Conservation (phyloP, 495 filamentous ascomycete genomes). For the Staphylotrichum tortipilum region DNA sequence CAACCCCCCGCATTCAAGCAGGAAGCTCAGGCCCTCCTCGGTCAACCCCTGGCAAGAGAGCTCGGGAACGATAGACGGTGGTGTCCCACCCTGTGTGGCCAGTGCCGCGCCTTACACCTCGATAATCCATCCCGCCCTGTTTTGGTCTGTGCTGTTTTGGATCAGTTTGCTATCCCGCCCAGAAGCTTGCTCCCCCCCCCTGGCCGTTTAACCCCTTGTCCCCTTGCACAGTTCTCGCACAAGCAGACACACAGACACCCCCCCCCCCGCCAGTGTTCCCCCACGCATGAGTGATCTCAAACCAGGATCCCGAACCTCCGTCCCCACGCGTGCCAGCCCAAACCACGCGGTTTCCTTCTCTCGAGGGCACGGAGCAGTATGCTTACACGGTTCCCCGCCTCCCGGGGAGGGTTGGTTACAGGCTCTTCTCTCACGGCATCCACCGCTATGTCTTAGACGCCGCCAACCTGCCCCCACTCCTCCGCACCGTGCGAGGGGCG, state of each 20-base stretch:
- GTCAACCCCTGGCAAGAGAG: neutral
- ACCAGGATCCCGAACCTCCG: constrained; percentile 3
- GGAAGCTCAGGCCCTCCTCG: constrained; percentile 15
- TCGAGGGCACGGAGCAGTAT: too few species aligned
- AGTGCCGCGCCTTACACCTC: constrained; percentile 23
- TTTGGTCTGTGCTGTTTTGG: neutral
- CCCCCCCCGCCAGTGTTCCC: constrained; percentile 8
- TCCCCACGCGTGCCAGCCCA: constrained; percentile 1
- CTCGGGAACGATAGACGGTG: neutral
- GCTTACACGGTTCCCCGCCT: neutral
- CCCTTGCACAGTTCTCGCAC: neutral
- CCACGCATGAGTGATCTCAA: constrained; percentile 18
- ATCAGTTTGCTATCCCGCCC: neutral
- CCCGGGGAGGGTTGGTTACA: constrained; percentile 22
- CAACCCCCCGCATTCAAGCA: constrained; percentile 22
- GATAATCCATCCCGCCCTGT: constrained; percentile 7
- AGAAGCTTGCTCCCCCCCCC: neutral
- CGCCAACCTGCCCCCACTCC: constrained; percentile 59
- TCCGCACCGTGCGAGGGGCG: constrained; percentile 60
- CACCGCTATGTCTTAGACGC: constrained; percentile 56
- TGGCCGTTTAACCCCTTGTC: neutral
- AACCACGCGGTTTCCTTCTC: neutral
- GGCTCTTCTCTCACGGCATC: constrained; percentile 67
- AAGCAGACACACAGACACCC: constrained; percentile 5
- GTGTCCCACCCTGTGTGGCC: constrained; percentile 9